Conservation (phyloP, 139 green algal genomes). For the Chlamydomonas asymmetrica region DNA sequence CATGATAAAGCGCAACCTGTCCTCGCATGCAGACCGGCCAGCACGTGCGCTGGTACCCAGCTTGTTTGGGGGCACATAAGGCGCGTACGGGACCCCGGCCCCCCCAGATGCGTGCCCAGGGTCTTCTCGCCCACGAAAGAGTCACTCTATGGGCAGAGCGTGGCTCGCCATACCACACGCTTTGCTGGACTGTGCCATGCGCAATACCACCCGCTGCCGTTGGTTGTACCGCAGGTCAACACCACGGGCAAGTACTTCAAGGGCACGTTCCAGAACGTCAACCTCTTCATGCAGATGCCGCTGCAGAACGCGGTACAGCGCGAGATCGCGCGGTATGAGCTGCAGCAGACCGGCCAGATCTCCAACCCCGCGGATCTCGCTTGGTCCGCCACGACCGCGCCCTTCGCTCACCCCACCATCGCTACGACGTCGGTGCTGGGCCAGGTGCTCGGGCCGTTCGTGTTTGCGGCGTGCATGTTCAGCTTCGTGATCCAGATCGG, state of each 20-base stretch:
- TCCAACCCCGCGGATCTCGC: neutral
- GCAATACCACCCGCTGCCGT: too few relatives aligned
- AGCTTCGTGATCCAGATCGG: constrained; percentile 79
- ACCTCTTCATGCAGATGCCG: constrained; percentile 78
- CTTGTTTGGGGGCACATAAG: too few relatives aligned
- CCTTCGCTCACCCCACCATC: constrained; percentile 82
- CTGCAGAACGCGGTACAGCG: constrained; percentile 79
- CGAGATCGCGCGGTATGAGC: constrained; percentile 62
- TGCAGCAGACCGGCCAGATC: constrained; percentile 1
- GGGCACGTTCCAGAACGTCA: constrained; percentile 63
- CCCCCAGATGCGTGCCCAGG: too few relatives aligned
- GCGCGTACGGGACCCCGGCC: too few relatives aligned
- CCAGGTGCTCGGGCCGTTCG: constrained; percentile 76
- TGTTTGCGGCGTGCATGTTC: constrained; percentile 95
- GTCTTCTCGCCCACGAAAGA: too few relatives aligned
- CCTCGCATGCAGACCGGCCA: too few relatives aligned
- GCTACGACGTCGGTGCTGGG: constrained; percentile 65
- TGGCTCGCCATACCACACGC: too few relatives aligned
- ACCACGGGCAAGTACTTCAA: constrained; percentile 80
- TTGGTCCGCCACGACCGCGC: neutral
- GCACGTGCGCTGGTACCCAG: too few relatives aligned
- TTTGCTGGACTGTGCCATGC: too few relatives aligned
- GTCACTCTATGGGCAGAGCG: too few relatives aligned
- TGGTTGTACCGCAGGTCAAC: constrained; percentile 86
- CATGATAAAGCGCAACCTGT: too few relatives aligned